Conservation (phyloP, 78 protist genomes). For the Pigoraptor vietnamica region DNA sequence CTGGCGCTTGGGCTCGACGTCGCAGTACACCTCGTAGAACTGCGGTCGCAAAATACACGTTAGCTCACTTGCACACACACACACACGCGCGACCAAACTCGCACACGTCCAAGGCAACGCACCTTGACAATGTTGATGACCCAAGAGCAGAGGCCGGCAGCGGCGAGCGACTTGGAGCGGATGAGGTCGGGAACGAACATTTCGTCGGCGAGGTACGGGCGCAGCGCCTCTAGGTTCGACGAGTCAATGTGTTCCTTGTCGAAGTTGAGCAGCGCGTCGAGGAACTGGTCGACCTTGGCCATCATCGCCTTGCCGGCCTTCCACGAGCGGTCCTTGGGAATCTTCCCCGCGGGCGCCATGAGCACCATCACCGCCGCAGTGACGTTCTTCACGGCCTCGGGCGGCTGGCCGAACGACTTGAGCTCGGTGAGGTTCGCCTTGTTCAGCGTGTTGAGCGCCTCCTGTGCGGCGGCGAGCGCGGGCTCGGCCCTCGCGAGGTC, state of each 20-base stretch:
- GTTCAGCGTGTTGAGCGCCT: slow-evolving; percentile 68
- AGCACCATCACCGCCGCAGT: slow-evolving; percentile 39
- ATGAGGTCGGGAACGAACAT: slow-evolving; percentile 40
- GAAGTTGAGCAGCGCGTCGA: slow-evolving; percentile 21
- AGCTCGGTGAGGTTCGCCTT: slow-evolving; percentile 61
- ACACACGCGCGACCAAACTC: background rate
- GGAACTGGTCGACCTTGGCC: slow-evolving; percentile 19
- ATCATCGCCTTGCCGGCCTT: slow-evolving; percentile 4
- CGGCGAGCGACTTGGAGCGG: slow-evolving; percentile 58
- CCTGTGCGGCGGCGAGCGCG: slow-evolving; percentile 54
- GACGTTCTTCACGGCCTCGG: slow-evolving; percentile 37
- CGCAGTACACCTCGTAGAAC: slow-evolving; percentile 42
- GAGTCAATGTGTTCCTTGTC: slow-evolving; percentile 67
- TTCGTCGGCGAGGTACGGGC: slow-evolving; percentile 15
- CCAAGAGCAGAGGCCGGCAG: slow-evolving; percentile 65
- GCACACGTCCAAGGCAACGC: background rate
- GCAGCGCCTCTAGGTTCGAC: slow-evolving; percentile 16
- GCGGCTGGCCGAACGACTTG: slow-evolving; percentile 48
- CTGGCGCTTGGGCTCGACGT: slow-evolving; percentile 66
- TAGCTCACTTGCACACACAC: too few relatives aligned
- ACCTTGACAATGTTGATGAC: slow-evolving; percentile 50
- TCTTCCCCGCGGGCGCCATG: background rate
- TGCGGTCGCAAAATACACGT: slow-evolving; percentile 19
- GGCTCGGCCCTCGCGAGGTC: slow-evolving; percentile 69
- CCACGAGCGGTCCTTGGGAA: slow-evolving; percentile 10